Conservation (phyloP, 345 rosid species). For the Pistacia atlantica region DNA sequence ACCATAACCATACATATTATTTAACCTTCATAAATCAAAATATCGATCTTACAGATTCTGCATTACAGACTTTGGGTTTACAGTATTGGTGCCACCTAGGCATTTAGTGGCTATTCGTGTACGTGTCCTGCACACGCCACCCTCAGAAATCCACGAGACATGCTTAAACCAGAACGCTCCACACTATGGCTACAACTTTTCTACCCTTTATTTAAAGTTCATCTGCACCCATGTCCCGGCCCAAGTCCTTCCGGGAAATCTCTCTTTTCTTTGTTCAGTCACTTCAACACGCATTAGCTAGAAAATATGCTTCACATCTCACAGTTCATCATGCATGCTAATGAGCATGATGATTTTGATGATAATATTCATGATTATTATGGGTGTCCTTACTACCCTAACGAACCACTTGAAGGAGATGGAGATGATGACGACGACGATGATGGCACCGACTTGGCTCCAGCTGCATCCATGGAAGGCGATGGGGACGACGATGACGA, state of each 20-base stretch:
- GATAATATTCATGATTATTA: neutral
- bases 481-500: slow-evolving; percentile 28
- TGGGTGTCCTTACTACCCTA: neutral
- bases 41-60: neutral
- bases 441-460: slow-evolving; percentile 4
- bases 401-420: slow-evolving; percentile 9
- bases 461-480: slow-evolving; percentile 19
- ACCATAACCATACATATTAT: neutral
- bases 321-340: neutral
- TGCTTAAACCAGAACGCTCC: neutral
- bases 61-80: neutral
- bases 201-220: slow-evolving; percentile 6
- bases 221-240: neutral
- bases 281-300: neutral
- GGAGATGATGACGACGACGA: slow-evolving; percentile 10
- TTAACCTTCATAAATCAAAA: neutral
- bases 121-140: slow-evolving; percentile 4
- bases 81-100: slow-evolving; percentile 2
- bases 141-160: slow-evolving; percentile 19
- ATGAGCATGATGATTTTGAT: slow-evolving; percentile 1
- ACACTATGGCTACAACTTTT: neutral
- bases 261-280: neutral
- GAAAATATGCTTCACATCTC: slow-evolving; percentile 6
- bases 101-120: neutral
- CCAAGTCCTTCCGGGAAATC: neutral